Conservation (phyloP, 2,329 filamentous ascomycete species). For the Cordyceps tenuipes region DNA sequence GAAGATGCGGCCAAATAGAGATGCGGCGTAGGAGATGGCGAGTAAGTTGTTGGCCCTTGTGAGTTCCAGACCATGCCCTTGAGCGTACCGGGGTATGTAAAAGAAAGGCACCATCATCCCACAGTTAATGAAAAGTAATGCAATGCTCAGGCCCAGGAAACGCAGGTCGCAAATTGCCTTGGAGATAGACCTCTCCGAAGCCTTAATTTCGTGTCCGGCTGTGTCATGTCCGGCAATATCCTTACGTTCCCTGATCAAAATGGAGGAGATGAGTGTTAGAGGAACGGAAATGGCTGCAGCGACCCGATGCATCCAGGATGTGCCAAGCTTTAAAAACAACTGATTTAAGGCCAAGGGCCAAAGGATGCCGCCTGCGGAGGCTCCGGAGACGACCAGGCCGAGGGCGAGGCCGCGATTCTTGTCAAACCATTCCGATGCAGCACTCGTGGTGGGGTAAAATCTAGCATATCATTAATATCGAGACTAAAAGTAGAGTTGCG, state of each 20-base stretch:
- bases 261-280: slow-evolving; percentile 19
- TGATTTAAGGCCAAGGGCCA: slow-evolving; percentile 22
- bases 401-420: slow-evolving; percentile 23
- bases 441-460: slow-evolving; percentile 24
- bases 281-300: slow-evolving; percentile 19
- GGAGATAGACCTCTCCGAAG: slow-evolving; percentile 18
- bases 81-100: slow-evolving; percentile 41
- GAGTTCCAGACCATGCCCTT: slow-evolving; percentile 35
- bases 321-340: slow-evolving; percentile 12
- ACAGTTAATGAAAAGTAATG: slow-evolving; percentile 21
- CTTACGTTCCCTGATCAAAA: slow-evolving; percentile 22
- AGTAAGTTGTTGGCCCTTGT: slow-evolving; percentile 52
- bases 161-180: slow-evolving; percentile 19
- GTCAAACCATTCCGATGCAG: slow-evolving; percentile 26
- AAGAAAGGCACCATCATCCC: slow-evolving; percentile 24
- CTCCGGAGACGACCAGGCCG: slow-evolving; percentile 23
- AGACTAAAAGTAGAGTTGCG: too few relatives aligned
- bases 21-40: slow-evolving; percentile 52
- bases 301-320: slow-evolving; percentile 16
- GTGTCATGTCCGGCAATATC: slow-evolving; percentile 13
- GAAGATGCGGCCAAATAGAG: slow-evolving; percentile 41
- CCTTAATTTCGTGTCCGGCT: slow-evolving; percentile 10
- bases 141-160: slow-evolving; percentile 17
- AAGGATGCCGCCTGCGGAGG: slow-evolving; percentile 23
- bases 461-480: slow-evolving; percentile 8